Base-by-base conservation (phyloP, 2,329 filamentous ascomycete species). In the Uncinocarpus reesii region DNA sequence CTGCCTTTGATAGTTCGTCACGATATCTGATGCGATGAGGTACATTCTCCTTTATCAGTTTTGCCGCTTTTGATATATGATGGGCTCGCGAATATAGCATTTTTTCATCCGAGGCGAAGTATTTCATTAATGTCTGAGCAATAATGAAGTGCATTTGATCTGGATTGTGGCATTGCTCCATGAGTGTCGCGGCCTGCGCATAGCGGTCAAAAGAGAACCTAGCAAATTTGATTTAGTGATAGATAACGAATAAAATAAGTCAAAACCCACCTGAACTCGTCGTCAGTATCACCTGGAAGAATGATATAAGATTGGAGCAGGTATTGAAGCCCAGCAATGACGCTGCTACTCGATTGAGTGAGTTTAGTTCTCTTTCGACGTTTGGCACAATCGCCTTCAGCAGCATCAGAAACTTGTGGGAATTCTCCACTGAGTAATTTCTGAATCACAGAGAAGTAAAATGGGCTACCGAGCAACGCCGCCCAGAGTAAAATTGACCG, bases 61-160 rank as follows among this genome's bases (percentile, higher is more conserved):
- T 76, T 21, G 84, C 75, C 1, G 84, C 81, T 55, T 84, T 78
- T 60, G 86, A 89, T 2, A 95, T 83, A 62, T 95, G 90, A 4
- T 81, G 78, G 18, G 87, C 86, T 51, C 83, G 82, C 51, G 78
- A 81, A 59, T 93, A 88, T 10, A 81, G 74, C 21, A 76, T 75
- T 42, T 74, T 74, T 1, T 77, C 71, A 51, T 87, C 80, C 20
- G 76, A 65, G 6, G 71, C 68, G 18, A 70, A 79, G 57, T 88
- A 82, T 56, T 84, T 84, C 63, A 89, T 78, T 55, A 95, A 78
- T 0, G 83, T 83, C 60, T 86, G 82, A 0, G 86, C 84, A 57
- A 95, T 86, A 38, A 88, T 80, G 57, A 89, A 95, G 65, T 95
- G 88, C 89, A 95, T 95, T 57, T 84, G 84, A 16, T 77, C 71